Evolutionary conservation across 805 yeast genomes (phyloP).

Genomic region (Yarrowia keelungensis): DNA sequence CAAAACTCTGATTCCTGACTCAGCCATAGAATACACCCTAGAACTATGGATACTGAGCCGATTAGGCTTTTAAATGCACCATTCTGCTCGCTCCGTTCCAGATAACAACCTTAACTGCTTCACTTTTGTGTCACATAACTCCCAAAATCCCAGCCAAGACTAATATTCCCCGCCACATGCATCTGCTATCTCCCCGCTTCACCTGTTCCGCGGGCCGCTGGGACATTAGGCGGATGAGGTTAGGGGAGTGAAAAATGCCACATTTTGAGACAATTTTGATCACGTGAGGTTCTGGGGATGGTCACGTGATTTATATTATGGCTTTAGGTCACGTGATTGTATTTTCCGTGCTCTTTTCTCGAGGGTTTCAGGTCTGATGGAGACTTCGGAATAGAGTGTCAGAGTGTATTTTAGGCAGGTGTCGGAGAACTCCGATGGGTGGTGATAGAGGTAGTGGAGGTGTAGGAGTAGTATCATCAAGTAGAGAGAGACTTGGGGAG

Average conservation of each 20-base stretch:
- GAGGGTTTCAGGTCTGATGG: too few relatives aligned
- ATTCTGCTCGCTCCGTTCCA: background rate
- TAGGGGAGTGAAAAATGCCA: conserved; percentile 3
- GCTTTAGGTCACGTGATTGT: background rate
- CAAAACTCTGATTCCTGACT: conserved; percentile 9
- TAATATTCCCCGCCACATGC: conserved; percentile 7
- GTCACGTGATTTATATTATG: background rate
- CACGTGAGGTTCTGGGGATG: background rate
- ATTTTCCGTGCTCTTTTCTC: background rate
- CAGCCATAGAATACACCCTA: background rate
- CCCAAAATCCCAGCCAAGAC: conserved; percentile 4
- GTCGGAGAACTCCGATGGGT: conserved; percentile 11
- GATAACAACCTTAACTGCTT: background rate
- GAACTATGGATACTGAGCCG: background rate
- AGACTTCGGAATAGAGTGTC: too few relatives aligned
- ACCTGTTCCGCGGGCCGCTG: conserved; percentile 16
- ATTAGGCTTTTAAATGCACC: background rate
- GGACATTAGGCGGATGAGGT: background rate
- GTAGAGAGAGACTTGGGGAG: too few relatives aligned
- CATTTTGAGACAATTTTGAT: too few relatives aligned
- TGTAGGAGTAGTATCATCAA: too few relatives aligned
- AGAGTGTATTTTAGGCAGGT: background rate
- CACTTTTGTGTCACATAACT: background rate
- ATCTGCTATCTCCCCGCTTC: conserved; percentile 28
- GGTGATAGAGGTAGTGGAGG: too few relatives aligned